A percentile compares a stretch with the other conserved stretches of the same genome.
These are phyloP conservation scores for Phytophthora sojae DNA, from an alignment of 352 stramenopile genomes.

Conservation along the genomic window DNA sequence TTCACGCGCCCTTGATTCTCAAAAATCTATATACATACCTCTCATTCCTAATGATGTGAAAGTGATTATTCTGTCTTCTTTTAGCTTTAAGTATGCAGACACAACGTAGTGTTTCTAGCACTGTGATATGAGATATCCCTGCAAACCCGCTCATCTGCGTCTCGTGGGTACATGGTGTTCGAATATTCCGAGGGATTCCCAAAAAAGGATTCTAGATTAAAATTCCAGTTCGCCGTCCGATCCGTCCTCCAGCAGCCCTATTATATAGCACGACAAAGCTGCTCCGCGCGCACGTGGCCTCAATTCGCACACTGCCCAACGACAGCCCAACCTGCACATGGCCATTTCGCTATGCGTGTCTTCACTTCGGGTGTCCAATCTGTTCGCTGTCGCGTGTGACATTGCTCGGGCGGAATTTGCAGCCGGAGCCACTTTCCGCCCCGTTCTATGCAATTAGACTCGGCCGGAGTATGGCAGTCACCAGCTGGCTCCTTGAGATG, in stretches of 20 bases:
- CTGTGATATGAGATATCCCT: neutral
- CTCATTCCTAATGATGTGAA: too few species aligned
- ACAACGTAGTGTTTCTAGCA: too few species aligned
- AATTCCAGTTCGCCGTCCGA: constrained; percentile 26
- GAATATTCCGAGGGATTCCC: constrained; percentile 1
- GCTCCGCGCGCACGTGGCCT: too few species aligned
- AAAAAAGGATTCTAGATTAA: constrained; percentile 30
- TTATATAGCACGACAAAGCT: too few species aligned
- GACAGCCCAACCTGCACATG: neutral
- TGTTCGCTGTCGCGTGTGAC: constrained; percentile 38
- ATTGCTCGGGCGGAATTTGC: constrained; percentile 16
- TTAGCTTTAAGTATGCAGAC: too few species aligned
- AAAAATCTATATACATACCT: too few species aligned
- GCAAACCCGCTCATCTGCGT: neutral
- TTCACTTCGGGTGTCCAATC: constrained; percentile 2
- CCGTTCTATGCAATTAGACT: constrained; percentile 10
- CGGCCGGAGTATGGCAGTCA: neutral
- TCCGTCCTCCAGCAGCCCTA: neutral
- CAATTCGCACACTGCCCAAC: neutral
- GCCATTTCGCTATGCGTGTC: constrained; percentile 4
- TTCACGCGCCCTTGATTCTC: too few species aligned
- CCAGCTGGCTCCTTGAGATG: constrained; percentile 14
- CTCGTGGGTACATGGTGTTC: neutral
- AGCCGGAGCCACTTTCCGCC: neutral
- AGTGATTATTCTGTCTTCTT: too few species aligned